Evolutionary conservation across 1,284 basidiomycete genomes (phyloP).

Genomic region (Laetiporus sulphureus): DNA sequence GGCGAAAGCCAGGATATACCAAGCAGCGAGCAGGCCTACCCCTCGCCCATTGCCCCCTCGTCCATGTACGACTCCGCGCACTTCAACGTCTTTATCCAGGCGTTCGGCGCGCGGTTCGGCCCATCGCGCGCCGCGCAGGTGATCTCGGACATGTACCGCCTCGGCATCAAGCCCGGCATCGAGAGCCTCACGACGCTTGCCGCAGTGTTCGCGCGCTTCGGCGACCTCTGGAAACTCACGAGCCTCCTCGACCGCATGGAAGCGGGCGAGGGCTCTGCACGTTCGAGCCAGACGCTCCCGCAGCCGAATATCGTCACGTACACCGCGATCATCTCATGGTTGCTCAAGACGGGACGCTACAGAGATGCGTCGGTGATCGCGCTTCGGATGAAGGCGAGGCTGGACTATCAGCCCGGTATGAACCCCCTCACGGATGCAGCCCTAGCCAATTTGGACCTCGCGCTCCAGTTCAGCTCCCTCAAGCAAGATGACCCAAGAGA

Average conservation of each 20-base stretch:
- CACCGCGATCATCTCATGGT: slow-evolving; percentile 26
- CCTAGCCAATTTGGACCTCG: no score
- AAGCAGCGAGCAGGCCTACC: slow-evolving; percentile 1
- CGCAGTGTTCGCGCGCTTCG: slow-evolving; percentile 22
- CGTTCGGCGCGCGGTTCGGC: slow-evolving; percentile 8
- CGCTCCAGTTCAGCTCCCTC: no score
- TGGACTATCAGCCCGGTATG: slow-evolving; percentile 15
- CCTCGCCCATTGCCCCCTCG: slow-evolving; percentile 9
- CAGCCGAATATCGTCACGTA: slow-evolving; percentile 17
- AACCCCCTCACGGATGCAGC: slow-evolving; percentile 6
- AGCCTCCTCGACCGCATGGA: slow-evolving; percentile 8
- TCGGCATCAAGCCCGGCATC: slow-evolving; percentile 21
- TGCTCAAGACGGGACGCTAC: slow-evolving; percentile 18
- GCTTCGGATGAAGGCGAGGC: slow-evolving; percentile 15
- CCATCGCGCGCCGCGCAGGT: slow-evolving; percentile 14
- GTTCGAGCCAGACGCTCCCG: background rate
- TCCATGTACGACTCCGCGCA: slow-evolving; percentile 16
- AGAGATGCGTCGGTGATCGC: slow-evolving; percentile 21
- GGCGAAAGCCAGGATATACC: no score
- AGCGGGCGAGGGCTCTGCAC: background rate
- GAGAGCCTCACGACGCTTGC: slow-evolving; percentile 12
- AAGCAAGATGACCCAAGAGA: no score
- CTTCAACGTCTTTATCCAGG: slow-evolving; percentile 23
- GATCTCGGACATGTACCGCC: slow-evolving; percentile 29
- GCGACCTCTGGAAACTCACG: slow-evolving; percentile 12